These are phyloP conservation scores for Sphaerosporella brunnea DNA, from an alignment of 495 filamentous ascomycete genomes.

Conservation along the genomic window DNA sequence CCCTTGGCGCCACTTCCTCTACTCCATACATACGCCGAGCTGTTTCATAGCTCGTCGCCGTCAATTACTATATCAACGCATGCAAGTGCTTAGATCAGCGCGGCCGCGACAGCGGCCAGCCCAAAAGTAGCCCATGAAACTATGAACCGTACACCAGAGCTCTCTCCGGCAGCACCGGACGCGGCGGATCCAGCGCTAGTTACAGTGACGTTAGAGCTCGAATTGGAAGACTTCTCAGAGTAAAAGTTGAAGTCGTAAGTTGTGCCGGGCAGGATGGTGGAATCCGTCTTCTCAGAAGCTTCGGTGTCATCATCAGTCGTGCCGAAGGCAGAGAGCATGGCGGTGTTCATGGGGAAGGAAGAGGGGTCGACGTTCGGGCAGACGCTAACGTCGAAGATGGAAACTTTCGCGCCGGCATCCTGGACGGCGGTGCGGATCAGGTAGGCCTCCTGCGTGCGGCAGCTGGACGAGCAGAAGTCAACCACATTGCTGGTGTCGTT, in stretches of 20 bases:
- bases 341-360: conserved; percentile 7
- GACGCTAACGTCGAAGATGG: conserved; percentile 23
- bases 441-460: conserved; percentile 11
- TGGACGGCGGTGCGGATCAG: conserved; percentile 33
- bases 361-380: conserved; percentile 28
- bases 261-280: background rate
- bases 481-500: background rate
- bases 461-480: conserved; percentile 11
- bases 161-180: too few species aligned
- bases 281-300: background rate
- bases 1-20: too few species aligned
- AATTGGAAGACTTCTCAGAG: too few species aligned
- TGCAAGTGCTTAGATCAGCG: too few species aligned
- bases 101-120: too few species aligned
- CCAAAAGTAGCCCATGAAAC: too few species aligned
- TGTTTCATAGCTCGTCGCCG: too few species aligned
- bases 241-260: background rate
- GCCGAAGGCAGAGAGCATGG: conserved; percentile 10
- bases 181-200: too few species aligned
- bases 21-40: too few species aligned
- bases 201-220: too few species aligned
- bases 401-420: conserved; percentile 35
- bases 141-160: too few species aligned
- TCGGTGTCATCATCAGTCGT: background rate
- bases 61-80: too few species aligned